These are phyloP conservation scores for Exophiala spinifera DNA, from an alignment of 2,329 filamentous ascomycete genomes.

Conservation along the genomic window DNA sequence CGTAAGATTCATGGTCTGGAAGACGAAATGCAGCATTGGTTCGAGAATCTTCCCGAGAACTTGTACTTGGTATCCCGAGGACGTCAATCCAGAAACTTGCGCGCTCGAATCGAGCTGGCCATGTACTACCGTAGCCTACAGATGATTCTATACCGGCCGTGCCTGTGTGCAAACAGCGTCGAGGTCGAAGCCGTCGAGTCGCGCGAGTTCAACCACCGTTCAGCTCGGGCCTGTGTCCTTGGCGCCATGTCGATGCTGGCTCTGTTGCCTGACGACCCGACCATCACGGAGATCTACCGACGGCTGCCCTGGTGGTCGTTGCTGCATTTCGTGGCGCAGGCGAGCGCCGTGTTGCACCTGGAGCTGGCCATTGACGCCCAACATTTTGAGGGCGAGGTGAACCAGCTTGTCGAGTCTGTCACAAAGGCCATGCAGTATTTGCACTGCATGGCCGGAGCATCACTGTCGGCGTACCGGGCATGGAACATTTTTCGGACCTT, in stretches of 20 bases:
- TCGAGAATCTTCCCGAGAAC: constrained; percentile 10
- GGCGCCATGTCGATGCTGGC: constrained; percentile 27
- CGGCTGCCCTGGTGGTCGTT: constrained; percentile 31
- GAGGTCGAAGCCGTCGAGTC: constrained; percentile 24
- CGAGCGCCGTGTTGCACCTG: constrained; percentile 29
- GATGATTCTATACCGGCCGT: constrained; percentile 31
- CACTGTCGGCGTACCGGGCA: constrained; percentile 17
- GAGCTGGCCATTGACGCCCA: constrained; percentile 28
- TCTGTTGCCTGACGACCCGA: constrained; percentile 29
- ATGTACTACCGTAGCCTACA: constrained; percentile 30
- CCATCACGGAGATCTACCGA: constrained; percentile 20
- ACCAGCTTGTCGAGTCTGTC: constrained; percentile 22
- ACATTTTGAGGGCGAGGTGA: constrained; percentile 24
- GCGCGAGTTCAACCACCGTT: constrained; percentile 19
- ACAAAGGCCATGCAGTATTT: constrained; percentile 30
- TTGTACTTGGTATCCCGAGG: constrained; percentile 5
- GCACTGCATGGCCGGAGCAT: constrained; percentile 16
- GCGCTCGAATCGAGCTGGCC: constrained; percentile 24
- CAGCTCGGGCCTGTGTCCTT: constrained; percentile 28
- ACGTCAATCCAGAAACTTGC: constrained; percentile 13
- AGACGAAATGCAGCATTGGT: constrained; percentile 16
- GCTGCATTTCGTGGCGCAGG: constrained; percentile 32
- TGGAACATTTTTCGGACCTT: constrained; percentile 20
- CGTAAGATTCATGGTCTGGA: constrained; percentile 17
- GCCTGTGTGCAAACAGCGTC: constrained; percentile 30